Base-by-base conservation (phyloP, 78 protist genomes). In the Creolimax fragrantissima region DNA sequence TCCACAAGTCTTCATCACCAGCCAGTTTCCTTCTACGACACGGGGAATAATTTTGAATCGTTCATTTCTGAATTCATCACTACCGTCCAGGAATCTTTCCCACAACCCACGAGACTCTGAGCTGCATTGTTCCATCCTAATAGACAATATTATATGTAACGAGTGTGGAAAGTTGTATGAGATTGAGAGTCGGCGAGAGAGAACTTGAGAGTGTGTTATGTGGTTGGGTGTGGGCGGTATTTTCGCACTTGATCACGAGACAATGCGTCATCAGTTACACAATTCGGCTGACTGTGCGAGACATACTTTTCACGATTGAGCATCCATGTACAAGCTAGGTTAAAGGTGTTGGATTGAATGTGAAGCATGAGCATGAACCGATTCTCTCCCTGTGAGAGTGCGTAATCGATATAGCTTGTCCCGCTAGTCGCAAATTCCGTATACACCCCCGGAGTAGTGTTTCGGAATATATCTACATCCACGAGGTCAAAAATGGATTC, bases 11-110 rank as follows among this genome's bases (percentile, higher is more conserved):
- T 41, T 45, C 83, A 43, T 90, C 6, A 90, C 81, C 36, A 90
- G 74, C 92, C 92, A 90, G 35, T 90, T 41, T 32, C 81, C 45
- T 24, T 90, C 92, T 5, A 90, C 35, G 24, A 90, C 43, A 6
- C 92, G 92, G 35, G 92, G 92, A 2, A 90, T 44, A n/a, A 90
- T 84, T 90, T 90, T 90, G 58, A 90, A 90, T 5, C 74, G 45
- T 2, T 32, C 35, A 42, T 90, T 44, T 1, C 92, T 41, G 45
- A 7, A 90, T 2, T 43, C 81, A 44, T 90, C 92, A 24, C 41
- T 42, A 5, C 92, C 92, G 32, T 90, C 35, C 41, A 44, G 43
- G 58, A 90, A 90, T 6, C 58, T 37, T 24, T 39, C 11, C 92
- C 92, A 90, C 47, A 42, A 44, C 2, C 41, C 35, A 4, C 0